Evolutionary conservation across 2,329 filamentous ascomycete species (phyloP).

Genomic region (Alternaria longipes): DNA sequence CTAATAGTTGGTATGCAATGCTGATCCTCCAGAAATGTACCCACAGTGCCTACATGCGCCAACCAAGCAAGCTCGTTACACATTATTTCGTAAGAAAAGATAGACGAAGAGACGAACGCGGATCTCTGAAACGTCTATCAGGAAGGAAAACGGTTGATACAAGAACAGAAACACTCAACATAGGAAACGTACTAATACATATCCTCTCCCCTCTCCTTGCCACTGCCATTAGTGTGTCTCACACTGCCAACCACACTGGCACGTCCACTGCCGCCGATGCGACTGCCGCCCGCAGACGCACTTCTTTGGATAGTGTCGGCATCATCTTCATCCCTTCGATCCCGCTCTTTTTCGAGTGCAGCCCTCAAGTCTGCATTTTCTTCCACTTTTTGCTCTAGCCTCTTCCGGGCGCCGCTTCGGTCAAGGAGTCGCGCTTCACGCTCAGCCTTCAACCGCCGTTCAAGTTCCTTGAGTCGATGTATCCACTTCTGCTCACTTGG

Average conservation of each 20-base stretch:
- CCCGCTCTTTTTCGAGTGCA: conserved; percentile 68
- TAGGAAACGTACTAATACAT: conserved; percentile 34
- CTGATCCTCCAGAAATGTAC: conserved; percentile 1
- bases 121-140: conserved; percentile 12
- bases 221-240: conserved; percentile 21
- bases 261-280: conserved; percentile 28
- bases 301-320: conserved; percentile 24
- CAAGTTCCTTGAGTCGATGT: conserved; percentile 83
- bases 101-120: conserved; percentile 1
- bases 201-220: conserved; percentile 24
- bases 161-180: conserved; percentile 1
- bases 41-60: conserved; percentile 3
- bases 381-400: conserved; percentile 77
- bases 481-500: conserved; percentile 80
- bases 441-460: conserved; percentile 88
- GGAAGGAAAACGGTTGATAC: conserved; percentile 4
- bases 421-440: conserved; percentile 86
- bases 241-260: conserved; percentile 31
- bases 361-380: conserved; percentile 76
- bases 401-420: conserved; percentile 80
- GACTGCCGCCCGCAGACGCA: conserved; percentile 30
- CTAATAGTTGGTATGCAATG: not conserved
- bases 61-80: conserved; percentile 16
- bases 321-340: conserved; percentile 36
- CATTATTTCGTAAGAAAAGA: conserved; percentile 18